Base-by-base conservation (phyloP, 345 rosid genomes). In the Hibiscus trionum region DNA sequence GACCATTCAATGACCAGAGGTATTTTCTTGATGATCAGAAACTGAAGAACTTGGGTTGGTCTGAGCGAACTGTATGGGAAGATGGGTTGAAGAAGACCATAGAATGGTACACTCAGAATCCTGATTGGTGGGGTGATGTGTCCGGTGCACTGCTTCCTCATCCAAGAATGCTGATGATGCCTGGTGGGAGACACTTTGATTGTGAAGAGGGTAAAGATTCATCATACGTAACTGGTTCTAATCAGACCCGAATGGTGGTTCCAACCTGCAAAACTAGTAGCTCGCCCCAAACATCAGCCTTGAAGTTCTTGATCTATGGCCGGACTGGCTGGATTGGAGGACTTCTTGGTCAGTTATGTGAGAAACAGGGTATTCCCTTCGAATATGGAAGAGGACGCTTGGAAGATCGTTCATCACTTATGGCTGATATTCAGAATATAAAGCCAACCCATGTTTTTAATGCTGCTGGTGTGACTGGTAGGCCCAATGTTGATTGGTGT, bases 401-500 rank as follows among this genome's bases (percentile, higher is more conserved):
- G 64, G 89, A 93, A 75, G 87, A 89, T 79, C 82, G 97, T 46
- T 77, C 89, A 63, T 88, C 93, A 39, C 82, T 93, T 72, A 14
- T 86, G 55, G 88, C 86, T 9, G 98, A 93, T 78, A 75, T 93
- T 76, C 85, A 76, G 61, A 87, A 78, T 72, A 77, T 89, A 69
- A 90, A 77, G 79, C 98, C 98, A 44, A 88, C 91, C 29, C 95
- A 93, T 81, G 95, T 93, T 73, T 88, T 93, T 71, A 93, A 93
- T 63, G 91, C 98, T 15, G 98, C 98, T 5, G 98, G 98, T 59
- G 88, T 93, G 68, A 93, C 98, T 4, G 98, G 98, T 2, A 86
- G 97, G 72, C 98, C 98, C 35, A 93, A 93, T 77, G 98, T 93
- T 37, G 98, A 93, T 78, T 90, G 98, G 98, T 93, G 98, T 75